Percentiles rank a stretch among this genome's conserved stretches.
Evolutionary conservation across 805 yeast species (phyloP).

Genomic region (Lachancea cidri): DNA sequence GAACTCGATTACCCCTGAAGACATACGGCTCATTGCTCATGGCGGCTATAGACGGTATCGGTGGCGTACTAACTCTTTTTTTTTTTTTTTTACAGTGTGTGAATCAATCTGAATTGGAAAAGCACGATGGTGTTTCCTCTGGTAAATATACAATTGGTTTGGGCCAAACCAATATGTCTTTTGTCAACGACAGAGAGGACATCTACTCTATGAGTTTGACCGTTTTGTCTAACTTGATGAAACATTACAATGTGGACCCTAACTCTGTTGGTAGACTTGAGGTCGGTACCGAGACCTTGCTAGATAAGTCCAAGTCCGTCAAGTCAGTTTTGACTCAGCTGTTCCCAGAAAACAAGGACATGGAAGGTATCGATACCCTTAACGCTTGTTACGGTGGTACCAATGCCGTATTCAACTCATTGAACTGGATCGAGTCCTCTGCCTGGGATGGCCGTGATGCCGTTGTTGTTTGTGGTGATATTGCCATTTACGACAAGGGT

Average conservation of each 20-base stretch:
- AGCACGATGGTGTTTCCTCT: slow-evolving; percentile 74
- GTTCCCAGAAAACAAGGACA: slow-evolving; percentile 79
- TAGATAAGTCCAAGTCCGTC: slow-evolving; percentile 95
- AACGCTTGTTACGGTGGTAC: slow-evolving; percentile 99
- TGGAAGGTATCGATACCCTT: slow-evolving; percentile 93
- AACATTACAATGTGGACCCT: slow-evolving; percentile 79
- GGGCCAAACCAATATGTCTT: slow-evolving; percentile 98
- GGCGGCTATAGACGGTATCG: too few species aligned
- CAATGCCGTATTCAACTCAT: slow-evolving; percentile 83
- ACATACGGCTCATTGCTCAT: too few species aligned
- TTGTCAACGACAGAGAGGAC: slow-evolving; percentile 96
- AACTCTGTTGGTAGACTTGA: slow-evolving; percentile 85
- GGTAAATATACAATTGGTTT: slow-evolving; percentile 98
- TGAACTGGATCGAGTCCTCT: slow-evolving; percentile 94
- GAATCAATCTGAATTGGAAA: slow-evolving; percentile 83
- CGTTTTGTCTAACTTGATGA: slow-evolving; percentile 69
- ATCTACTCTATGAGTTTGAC: slow-evolving; percentile 92
- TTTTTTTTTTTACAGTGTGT: slow-evolving; percentile 50
- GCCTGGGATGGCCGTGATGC: slow-evolving; percentile 99
- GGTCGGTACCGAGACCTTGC: slow-evolving; percentile 95
- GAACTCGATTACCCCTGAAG: too few species aligned
- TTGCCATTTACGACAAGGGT: slow-evolving; percentile 95
- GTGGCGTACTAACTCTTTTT: too few species aligned
- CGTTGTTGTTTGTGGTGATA: slow-evolving; percentile 94
- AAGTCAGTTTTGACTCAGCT: slow-evolving; percentile 94